Evolutionary conservation across 495 filamentous ascomycete genomes (phyloP), one percentile per base, ranked within the genome.

Genomic region (Pyrenopolyporus hunteri): DNA sequence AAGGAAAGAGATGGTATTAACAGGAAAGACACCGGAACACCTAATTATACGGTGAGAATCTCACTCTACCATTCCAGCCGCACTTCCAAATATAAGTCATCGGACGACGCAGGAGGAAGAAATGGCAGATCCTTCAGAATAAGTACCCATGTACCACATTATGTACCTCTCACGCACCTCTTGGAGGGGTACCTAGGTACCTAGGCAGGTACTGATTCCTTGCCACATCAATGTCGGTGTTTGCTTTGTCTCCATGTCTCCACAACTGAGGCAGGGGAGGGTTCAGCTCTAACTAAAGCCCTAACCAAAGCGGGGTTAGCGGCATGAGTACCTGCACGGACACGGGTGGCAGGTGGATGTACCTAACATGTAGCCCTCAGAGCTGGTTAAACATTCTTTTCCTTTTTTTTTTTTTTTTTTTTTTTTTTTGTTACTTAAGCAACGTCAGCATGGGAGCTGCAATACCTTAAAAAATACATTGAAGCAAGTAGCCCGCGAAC

Each of bases 121-220:
- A 33, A 36, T 40, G 55, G 25, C 45, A 50, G 50, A 57, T n/a
- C n/a, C n/a, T n/a, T n/a, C n/a, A n/a, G n/a, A n/a, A n/a, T 28
- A 35, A 19, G 28, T 13, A 47, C 2, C 3, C 20, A 35, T 6
- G 29, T 14, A 25, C 20, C 20, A 51, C 11, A 25, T 51, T 19
- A 9, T 35, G 36, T 9, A 44, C 16, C 40, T 19, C 13, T 11
- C 37, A 42, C 23, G 37, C 23, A 42, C 19, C 17, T 42, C 19
- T n/a, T 10, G 20, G 9, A 3, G 37, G 37, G 37, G 19, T 42
- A 42, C 37, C 10, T 40, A n/a, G n/a, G 3, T 29, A 29, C 25
- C 14, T 46, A 28, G 6, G 5, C 26, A 26, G 26, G 8, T n/a
- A 32, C 25, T 11, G n/a, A n/a, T n/a, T n/a, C n/a, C n/a, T n/a